Evolutionary conservation across 768 basidiomycete species (phyloP).

Genomic region (Suillus decipiens): DNA sequence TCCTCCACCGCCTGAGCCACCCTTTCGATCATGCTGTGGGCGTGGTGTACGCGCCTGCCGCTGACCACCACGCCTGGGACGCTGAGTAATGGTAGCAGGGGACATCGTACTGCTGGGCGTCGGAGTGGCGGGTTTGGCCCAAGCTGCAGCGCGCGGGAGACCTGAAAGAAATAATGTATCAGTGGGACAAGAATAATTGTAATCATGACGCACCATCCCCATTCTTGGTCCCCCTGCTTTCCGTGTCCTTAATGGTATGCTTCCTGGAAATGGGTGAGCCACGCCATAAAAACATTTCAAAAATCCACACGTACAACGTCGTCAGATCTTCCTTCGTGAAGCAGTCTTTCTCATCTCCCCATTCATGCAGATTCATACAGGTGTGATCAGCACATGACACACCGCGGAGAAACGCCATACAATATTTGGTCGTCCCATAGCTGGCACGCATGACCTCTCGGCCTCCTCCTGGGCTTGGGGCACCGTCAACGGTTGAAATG

Average conservation of each 20-base stretch:
- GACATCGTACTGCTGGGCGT: slow-evolving; percentile 18
- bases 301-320: slow-evolving; percentile 64
- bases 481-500: slow-evolving; percentile 91
- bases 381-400: slow-evolving; percentile 81
- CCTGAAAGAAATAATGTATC: slow-evolving; percentile 26
- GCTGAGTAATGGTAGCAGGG: slow-evolving; percentile 30
- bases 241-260: slow-evolving; percentile 91
- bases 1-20: slow-evolving; percentile 29
- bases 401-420: slow-evolving; percentile 91
- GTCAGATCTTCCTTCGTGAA: slow-evolving; percentile 96
- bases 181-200: slow-evolving; percentile 21
- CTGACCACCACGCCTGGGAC: slow-evolving; percentile 46
- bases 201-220: slow-evolving; percentile 47
- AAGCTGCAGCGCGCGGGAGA: slow-evolving; percentile 69
- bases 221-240: slow-evolving; percentile 64
- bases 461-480: slow-evolving; percentile 85
- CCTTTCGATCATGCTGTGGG: slow-evolving; percentile 46
- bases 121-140: slow-evolving; percentile 50
- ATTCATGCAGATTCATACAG: slow-evolving; percentile 96
- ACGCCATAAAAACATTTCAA: slow-evolving; percentile 8
- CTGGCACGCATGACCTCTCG: slow-evolving; percentile 91
- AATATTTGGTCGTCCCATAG: slow-evolving; percentile 97
- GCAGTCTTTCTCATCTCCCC: slow-evolving; percentile 98
- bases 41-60: slow-evolving; percentile 52
- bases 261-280: slow-evolving; percentile 50